These are phyloP conservation scores for Polytrichum commune DNA, from an alignment of 225 moss, liverwort and hornwort genomes.

Conservation along the genomic window DNA sequence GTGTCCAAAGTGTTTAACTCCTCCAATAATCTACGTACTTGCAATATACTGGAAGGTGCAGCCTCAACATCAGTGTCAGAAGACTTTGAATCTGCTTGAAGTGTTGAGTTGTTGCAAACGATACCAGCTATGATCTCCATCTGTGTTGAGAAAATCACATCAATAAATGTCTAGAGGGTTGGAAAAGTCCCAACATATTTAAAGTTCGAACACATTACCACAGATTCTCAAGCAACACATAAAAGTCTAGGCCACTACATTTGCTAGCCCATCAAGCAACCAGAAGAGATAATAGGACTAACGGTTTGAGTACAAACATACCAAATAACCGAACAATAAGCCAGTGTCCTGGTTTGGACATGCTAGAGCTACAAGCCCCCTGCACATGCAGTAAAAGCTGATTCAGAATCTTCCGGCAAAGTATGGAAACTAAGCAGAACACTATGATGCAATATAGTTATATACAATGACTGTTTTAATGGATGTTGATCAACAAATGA, in stretches of 20 bases:
- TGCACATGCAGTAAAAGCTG: conserved; percentile 27
- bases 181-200: no score
- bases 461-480: neutral
- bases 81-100: conserved; percentile 33
- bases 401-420: neutral
- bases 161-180: no score
- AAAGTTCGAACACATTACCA: no score
- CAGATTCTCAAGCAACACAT: neutral
- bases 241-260: neutral
- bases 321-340: conserved; percentile 88
- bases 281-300: neutral
- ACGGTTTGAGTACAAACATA: conserved; percentile 28
- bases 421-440: neutral
- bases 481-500: neutral
- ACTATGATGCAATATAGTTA: no score
- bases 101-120: conserved; percentile 44
- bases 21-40: conserved; percentile 30
- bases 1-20: no score
- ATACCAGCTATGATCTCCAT: conserved; percentile 78
- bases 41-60: conserved; percentile 30
- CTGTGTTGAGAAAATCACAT: conserved; percentile 22
- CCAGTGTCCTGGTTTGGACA: conserved; percentile 93
- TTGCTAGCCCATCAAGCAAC: neutral
- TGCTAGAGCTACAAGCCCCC: conserved; percentile 83
- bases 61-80: conserved; percentile 51